phyloP scores from a whole-genome alignment of 192 early-diverging fungal genomes.

The Polychytrium aggregatum region DNA sequence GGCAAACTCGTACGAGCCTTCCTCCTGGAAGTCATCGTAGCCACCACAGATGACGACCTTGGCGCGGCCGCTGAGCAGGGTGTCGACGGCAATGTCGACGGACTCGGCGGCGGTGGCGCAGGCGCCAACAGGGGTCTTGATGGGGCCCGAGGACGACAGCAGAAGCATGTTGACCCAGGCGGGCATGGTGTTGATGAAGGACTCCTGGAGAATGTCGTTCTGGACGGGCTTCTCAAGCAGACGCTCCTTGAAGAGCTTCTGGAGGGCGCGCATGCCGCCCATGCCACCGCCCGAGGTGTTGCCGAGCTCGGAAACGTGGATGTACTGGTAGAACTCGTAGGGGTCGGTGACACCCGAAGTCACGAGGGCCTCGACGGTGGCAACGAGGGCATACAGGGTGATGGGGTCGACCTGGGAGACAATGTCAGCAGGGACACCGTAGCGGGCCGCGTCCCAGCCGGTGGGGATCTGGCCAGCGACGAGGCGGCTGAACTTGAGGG shows the following conservation, averaged over 20 bases:
- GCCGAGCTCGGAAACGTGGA: constrained; percentile 89
- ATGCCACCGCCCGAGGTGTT: constrained; percentile 84
- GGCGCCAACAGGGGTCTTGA: constrained; percentile 87
- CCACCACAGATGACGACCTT: constrained; percentile 89
- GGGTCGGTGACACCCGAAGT: constrained; percentile 89
- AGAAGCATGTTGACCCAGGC: constrained; percentile 97
- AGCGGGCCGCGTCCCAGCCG: constrained; percentile 84
- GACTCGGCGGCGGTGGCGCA: constrained; percentile 88
- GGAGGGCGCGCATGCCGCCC: constrained; percentile 70
- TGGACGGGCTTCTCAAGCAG: constrained; percentile 71
- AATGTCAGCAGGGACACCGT: constrained; percentile 87
- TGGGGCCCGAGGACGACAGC: constrained; percentile 82
- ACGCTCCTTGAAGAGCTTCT: constrained; percentile 70
- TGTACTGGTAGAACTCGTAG: constrained; percentile 94
- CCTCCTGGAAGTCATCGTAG: constrained; percentile 87
- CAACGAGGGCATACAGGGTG: constrained; percentile 78
- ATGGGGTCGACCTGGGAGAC: constrained; percentile 83
- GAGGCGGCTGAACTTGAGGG: constrained; percentile 77
- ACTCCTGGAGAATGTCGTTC: constrained; percentile 89
- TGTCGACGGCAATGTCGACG: constrained; percentile 83
- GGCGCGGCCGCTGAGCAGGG: constrained; percentile 80
- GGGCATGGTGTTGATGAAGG: constrained; percentile 89
- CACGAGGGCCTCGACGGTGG: constrained; percentile 85
- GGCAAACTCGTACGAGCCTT: constrained; percentile 88
- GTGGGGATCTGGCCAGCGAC: constrained; percentile 91